Percentiles rank a stretch among this genome's conserved stretches.
Conservation (phyloP, 495 filamentous ascomycete genomes). For the Talaromyces ruber region DNA sequence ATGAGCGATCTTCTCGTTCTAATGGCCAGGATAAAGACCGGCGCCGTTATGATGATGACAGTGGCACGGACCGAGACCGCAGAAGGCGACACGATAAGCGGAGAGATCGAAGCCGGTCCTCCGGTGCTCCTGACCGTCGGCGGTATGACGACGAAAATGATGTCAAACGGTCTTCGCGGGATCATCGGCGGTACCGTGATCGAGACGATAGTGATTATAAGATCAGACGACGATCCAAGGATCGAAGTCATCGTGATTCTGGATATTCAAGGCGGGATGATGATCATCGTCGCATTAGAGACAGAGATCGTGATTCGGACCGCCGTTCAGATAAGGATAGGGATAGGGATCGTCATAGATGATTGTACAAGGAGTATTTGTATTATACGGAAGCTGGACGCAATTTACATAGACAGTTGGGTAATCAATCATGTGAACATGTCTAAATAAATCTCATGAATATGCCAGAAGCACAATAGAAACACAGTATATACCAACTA, state of each 20-base stretch:
- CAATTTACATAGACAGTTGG: not conserved
- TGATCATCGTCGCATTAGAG: constrained; percentile 8
- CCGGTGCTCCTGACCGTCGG: constrained; percentile 8
- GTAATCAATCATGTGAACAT: not conserved
- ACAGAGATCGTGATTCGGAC: constrained; percentile 8
- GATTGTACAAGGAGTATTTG: not conserved
- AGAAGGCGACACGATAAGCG: constrained; percentile 14
- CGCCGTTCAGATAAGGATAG: constrained; percentile 6
- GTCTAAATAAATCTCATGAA: not conserved
- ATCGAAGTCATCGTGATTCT: constrained; percentile 4
- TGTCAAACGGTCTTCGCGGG: not conserved
- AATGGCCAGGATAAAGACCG: constrained; percentile 35
- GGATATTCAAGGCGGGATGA: constrained; percentile 10
- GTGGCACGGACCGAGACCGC: constrained; percentile 3
- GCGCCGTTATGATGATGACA: constrained; percentile 13
- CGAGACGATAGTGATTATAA: constrained; percentile 4
- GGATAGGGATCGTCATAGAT: constrained; percentile 11
- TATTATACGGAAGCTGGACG: not conserved
- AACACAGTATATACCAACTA: not conserved
- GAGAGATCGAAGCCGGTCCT: constrained; percentile 16
- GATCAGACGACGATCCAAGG: not conserved
- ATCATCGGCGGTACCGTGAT: constrained; percentile 3
- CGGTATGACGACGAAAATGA: constrained; percentile 7
- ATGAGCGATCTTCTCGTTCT: constrained; percentile 18
- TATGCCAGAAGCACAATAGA: not conserved